These are phyloP conservation scores for Globisporangium orthogonon DNA, from an alignment of 352 stramenopile genomes.

Conservation along the genomic window DNA sequence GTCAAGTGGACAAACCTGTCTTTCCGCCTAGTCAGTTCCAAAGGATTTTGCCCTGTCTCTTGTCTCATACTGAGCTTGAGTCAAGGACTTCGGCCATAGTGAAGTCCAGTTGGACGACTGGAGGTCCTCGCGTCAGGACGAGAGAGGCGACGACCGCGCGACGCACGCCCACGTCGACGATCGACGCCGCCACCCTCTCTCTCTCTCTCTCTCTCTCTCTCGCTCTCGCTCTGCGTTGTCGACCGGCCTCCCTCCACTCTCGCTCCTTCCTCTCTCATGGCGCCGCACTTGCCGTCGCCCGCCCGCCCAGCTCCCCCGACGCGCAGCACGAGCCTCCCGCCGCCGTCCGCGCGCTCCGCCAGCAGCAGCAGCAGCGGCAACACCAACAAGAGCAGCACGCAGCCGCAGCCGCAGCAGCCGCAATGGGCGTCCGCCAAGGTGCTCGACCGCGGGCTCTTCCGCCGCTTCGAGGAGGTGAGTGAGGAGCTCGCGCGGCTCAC, in stretches of 20 bases:
- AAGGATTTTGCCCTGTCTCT: no score
- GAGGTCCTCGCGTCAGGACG: no score
- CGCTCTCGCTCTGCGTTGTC: neutral
- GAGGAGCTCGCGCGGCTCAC: constrained; percentile 33
- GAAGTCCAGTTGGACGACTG: no score
- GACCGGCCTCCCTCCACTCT: neutral
- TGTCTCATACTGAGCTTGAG: neutral
- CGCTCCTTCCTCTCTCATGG: constrained; percentile 4
- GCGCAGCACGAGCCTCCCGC: neutral
- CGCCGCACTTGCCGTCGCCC: constrained; percentile 12
- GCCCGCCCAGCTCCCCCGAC: neutral
- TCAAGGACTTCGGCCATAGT: neutral
- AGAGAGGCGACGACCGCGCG: no score
- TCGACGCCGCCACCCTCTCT: no score
- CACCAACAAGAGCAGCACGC: neutral
- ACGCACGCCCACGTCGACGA: no score
- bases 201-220: neutral
- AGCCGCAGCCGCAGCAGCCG: neutral
- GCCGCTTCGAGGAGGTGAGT: constrained; percentile 48
- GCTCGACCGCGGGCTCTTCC: constrained; percentile 54
- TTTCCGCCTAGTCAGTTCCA: no score
- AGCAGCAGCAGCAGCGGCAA: constrained; percentile 1
- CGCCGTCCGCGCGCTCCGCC: neutral
- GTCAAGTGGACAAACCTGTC: no score
- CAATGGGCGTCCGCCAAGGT: constrained; percentile 5